phyloP scores from a whole-genome alignment of 768 basidiomycete species.

The Serendipita vermifera region DNA sequence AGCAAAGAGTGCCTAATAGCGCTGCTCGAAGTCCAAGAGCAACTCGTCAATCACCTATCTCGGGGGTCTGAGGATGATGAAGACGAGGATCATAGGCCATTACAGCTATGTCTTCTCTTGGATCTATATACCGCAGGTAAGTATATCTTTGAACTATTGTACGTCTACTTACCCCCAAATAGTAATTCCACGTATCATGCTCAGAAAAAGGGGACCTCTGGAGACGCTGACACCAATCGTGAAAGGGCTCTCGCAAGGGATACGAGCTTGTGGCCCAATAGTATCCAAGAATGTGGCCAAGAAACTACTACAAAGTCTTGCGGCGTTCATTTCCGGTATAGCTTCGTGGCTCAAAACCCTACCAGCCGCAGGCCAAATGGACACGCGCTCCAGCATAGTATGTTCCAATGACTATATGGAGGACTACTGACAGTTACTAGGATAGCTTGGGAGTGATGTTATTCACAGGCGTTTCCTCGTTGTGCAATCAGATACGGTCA shows the following conservation, averaged over 20 bases:
- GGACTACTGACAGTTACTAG: too few relatives aligned
- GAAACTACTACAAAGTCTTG: too few relatives aligned
- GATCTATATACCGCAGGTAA: background rate
- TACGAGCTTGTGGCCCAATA: background rate
- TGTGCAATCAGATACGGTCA: too few relatives aligned
- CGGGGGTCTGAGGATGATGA: background rate
- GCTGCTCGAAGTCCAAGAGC: background rate
- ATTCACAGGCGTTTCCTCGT: too few relatives aligned
- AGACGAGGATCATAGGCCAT: background rate
- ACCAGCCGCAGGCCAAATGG: too few relatives aligned
- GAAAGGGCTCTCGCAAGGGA: background rate
- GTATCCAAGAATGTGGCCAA: too few relatives aligned
- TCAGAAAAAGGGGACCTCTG: background rate
- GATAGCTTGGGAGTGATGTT: too few relatives aligned
- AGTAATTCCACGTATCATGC: background rate
- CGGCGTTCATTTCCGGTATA: too few relatives aligned
- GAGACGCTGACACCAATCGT: background rate
- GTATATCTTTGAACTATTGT: background rate
- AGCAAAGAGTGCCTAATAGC: conserved; percentile 5
- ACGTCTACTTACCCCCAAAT: background rate
- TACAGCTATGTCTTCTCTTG: background rate
- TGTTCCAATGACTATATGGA: too few relatives aligned
- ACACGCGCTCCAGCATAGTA: too few relatives aligned
- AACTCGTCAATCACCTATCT: background rate
- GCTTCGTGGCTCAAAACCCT: too few relatives aligned